Evolutionary conservation across 352 stramenopile genomes (phyloP).

Genomic region (Globisporangium spiculum): DNA sequence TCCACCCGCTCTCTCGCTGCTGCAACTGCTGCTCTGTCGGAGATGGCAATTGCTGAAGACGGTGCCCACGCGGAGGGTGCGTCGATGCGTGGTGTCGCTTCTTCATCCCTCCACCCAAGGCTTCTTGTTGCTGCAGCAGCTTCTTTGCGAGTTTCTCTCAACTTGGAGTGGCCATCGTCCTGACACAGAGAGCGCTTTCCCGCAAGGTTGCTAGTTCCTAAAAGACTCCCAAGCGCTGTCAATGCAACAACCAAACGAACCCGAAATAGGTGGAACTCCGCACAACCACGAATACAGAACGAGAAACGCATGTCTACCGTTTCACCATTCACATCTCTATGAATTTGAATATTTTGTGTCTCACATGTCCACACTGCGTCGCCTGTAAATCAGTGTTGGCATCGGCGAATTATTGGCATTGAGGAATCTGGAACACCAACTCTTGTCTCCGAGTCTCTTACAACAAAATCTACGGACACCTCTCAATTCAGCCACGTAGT

Average conservation of each 20-base stretch:
- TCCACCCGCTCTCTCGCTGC: conserved; percentile 69
- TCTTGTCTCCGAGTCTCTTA: background rate
- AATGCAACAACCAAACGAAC: conserved; percentile 3
- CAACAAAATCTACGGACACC: background rate
- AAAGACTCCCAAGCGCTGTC: background rate
- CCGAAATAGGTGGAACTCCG: conserved; percentile 7
- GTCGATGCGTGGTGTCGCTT: conserved; percentile 16
- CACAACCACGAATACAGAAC: background rate
- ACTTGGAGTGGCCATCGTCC: conserved; percentile 36
- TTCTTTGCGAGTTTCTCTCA: conserved; percentile 48
- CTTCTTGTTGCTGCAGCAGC: conserved; percentile 29
- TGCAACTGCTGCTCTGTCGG: conserved; percentile 50
- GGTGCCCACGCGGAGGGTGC: conserved; percentile 29
- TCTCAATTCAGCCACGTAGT: background rate
- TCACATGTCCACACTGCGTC: background rate
- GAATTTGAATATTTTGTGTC: background rate
- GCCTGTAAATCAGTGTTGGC: background rate
- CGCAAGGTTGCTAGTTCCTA: background rate
- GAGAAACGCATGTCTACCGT: conserved; percentile 12
- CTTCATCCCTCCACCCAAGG: conserved; percentile 16
- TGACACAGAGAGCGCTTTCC: conserved; percentile 9
- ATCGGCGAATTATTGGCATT: background rate
- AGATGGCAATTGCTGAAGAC: conserved; percentile 36
- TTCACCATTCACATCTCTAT: background rate
- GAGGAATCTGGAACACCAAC: background rate